Conservation (phyloP, 306 rosid genomes). For the Crataegus laevigata region DNA sequence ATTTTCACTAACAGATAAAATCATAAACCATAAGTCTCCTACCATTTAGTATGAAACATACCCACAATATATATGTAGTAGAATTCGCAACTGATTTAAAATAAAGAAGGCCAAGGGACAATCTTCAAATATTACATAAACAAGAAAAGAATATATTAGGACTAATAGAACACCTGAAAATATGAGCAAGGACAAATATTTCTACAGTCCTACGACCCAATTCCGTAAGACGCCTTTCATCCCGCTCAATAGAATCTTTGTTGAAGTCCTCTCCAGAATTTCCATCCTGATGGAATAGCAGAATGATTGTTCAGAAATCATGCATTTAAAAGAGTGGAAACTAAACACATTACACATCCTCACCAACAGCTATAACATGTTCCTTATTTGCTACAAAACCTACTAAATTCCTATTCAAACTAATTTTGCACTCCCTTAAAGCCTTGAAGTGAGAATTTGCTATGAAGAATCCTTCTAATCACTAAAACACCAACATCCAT, state of each 20-base stretch:
- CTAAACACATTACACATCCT: neutral
- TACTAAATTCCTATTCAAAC: neutral
- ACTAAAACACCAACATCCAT: neutral
- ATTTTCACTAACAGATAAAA: neutral
- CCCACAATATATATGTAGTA: neutral
- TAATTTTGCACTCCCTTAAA: neutral
- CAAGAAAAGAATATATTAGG: slow-evolving; percentile 2
- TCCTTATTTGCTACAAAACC: neutral
- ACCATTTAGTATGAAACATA: neutral
- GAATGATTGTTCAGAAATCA: slow-evolving; percentile 12
- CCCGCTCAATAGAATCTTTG: slow-evolving; percentile 91
- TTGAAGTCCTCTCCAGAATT: slow-evolving; percentile 91
- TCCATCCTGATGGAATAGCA: slow-evolving; percentile 55
- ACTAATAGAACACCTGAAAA: slow-evolving; percentile 56
- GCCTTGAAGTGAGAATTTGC: neutral
- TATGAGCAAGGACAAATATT: slow-evolving; percentile 94
- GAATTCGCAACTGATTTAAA: neutral
- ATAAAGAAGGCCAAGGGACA: neutral
- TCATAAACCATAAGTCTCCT: neutral
- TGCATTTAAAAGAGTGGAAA: neutral
- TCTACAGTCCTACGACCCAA: slow-evolving; percentile 97
- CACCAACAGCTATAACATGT: neutral
- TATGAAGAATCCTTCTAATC: neutral
- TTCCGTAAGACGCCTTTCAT: slow-evolving; percentile 94
- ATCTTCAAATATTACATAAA: neutral